Conservation (phyloP, 306 rosid species). For the Elaeagnus macrophylla region DNA sequence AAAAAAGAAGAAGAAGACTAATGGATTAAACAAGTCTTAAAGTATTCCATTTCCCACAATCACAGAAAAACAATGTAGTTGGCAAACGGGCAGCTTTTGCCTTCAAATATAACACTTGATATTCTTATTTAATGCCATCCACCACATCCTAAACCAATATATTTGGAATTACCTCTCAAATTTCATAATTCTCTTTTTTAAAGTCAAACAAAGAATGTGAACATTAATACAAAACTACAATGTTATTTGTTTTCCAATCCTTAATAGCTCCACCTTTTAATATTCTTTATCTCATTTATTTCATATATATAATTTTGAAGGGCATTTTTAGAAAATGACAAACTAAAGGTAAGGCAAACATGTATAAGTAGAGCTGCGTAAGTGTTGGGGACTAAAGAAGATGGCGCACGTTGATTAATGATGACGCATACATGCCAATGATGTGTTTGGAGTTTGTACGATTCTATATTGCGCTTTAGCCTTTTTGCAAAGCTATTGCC, state of each 20-base stretch:
- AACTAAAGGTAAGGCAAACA: constrained; percentile 9
- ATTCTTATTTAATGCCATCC: constrained; percentile 24
- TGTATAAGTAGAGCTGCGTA: constrained; percentile 7
- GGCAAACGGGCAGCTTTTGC: constrained; percentile 57
- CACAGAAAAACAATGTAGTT: constrained; percentile 10
- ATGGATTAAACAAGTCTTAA: too few species aligned
- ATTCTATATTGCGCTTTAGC: constrained; percentile 5
- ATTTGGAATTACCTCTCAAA: too few species aligned
- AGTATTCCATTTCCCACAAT: background rate
- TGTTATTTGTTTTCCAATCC: background rate
- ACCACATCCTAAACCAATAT: constrained; percentile 19
- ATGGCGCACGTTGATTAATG: constrained; percentile 38
- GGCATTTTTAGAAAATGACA: constrained; percentile 1
- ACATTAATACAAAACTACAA: background rate
- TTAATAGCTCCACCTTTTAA: too few species aligned
- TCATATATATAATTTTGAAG: too few species aligned
- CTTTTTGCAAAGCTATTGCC: constrained; percentile 18
- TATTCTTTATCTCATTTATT: too few species aligned
- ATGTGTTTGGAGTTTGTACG: constrained; percentile 10
- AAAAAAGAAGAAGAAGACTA: too few species aligned
- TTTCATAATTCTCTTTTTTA: too few species aligned
- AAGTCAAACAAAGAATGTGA: background rate
- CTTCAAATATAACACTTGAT: constrained; percentile 19
- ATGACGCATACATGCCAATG: constrained; percentile 25
- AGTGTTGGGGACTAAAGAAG: constrained; percentile 17